Base-by-base conservation (phyloP, 176 grass and related monocot genomes). In the Oryza coarctata region DNA sequence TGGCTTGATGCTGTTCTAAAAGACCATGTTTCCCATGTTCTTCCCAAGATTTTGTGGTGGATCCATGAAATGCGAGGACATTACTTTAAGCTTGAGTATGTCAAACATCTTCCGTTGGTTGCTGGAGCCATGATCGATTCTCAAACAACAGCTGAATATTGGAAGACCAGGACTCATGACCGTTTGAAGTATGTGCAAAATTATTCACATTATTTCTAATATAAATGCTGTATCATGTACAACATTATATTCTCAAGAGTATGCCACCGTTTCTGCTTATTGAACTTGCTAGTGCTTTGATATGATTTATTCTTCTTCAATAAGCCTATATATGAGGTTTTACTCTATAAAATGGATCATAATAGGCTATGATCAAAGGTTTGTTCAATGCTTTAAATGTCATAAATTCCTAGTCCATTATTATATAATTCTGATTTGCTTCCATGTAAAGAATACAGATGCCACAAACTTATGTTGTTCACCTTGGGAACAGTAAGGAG, bases 51-150 rank as follows among this genome's bases (percentile, higher is more conserved):
- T 67, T 88, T 98, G 63, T 95, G 96, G 96, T 98, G 96, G 96
- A 98, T 98, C 61, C 96, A 98, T 98, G 96, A 95, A 90, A 98
- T 98, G 96, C 83, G 96, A 75, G 96, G 96, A 32, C 96, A 98
- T 79, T 98, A 98, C 74, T 98, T 98, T 85, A 93, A 89, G 63
- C 76, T 98, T 78, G 88, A 98, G 71, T 98, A 88, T 87, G 87
- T 98, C 80, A 95, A 91, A 71, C 96, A 95, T 87, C 90, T 98
- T 71, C 93, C 96, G 30, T 90, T 88, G 74, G 93, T 95, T 86
- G 87, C 91, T 77, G 91, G 90, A 70, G 89, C 87, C 70, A 99
- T 99, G 96, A 99, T 99, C 12, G 93, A 99, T 86, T 99, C 96
- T 78, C 74, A 93, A 39, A 86, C 84, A 76, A 99, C 93, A 14